A percentile compares a stretch with the other conserved stretches of the same genome.
phyloP scores from a whole-genome alignment of 805 yeast species.

The Komagataella phaffii region DNA sequence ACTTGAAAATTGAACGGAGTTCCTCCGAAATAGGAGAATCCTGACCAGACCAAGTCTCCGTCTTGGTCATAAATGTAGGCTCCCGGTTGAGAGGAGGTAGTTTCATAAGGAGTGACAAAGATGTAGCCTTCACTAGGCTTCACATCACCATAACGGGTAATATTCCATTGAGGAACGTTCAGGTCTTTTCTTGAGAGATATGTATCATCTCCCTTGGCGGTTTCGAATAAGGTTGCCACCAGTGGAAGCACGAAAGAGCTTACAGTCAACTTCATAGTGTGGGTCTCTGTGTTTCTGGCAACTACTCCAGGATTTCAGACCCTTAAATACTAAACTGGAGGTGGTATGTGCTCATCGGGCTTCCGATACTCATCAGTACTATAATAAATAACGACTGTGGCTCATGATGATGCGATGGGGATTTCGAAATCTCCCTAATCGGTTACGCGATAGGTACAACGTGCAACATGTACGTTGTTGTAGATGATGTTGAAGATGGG shows the following conservation, averaged over 20 bases:
- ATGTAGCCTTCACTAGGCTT: conserved; percentile 16
- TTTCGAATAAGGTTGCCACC: neutral
- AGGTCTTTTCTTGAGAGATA: conserved; percentile 22
- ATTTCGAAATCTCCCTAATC: neutral
- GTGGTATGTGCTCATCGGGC: neutral
- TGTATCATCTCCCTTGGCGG: conserved; percentile 17
- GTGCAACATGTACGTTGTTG: neutral
- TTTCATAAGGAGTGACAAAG: conserved; percentile 21
- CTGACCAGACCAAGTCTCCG: conserved; percentile 26
- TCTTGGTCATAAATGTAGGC: conserved; percentile 19
- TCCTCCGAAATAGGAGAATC: conserved; percentile 18
- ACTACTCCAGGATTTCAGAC: neutral
- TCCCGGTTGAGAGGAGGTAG: conserved; percentile 16
- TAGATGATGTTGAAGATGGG: neutral
- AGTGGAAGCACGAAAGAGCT: neutral
- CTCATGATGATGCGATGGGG: neutral
- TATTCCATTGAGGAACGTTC: conserved; percentile 19
- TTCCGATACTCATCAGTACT: neutral
- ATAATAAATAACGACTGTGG: neutral
- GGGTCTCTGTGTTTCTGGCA: neutral
- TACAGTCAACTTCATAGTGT: neutral
- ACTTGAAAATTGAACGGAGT: conserved; percentile 19
- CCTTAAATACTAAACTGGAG: neutral
- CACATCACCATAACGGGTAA: conserved; percentile 14
- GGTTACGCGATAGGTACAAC: neutral